Evolutionary conservation across 73 alveolate species (phyloP).

Genomic region (Tetrahymena thermophila): DNA sequence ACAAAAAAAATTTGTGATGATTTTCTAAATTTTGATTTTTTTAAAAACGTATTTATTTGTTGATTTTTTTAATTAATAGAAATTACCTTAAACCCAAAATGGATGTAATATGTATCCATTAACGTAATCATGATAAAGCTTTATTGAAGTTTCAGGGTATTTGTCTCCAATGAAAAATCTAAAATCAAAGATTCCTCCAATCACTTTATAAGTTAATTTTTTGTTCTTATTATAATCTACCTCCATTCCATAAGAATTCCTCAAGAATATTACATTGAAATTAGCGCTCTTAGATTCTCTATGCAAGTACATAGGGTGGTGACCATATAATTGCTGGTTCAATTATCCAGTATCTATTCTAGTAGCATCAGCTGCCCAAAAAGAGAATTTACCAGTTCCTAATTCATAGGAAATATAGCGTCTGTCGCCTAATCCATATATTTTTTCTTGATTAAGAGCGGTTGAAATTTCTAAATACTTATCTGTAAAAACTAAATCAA

Average conservation of each 20-base stretch:
- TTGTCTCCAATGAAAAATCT: conserved; percentile 9
- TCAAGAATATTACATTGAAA: conserved; percentile 14
- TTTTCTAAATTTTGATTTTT: neutral
- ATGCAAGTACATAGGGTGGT: conserved; percentile 39
- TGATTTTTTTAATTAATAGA: neutral
- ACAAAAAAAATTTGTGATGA: too few species aligned
- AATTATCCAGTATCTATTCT: conserved; percentile 9
- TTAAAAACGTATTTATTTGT: neutral
- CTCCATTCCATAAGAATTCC: conserved; percentile 18
- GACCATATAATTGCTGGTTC: conserved; percentile 16
- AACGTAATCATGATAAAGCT: conserved; percentile 27
- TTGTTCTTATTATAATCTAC: conserved; percentile 3
- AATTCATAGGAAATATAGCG: conserved; percentile 9
- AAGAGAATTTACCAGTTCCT: conserved; percentile 13
- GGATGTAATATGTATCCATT: conserved; percentile 67
- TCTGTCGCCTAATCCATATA: conserved; percentile 36
- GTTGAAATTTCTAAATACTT: conserved; percentile 2
- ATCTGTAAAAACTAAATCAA: neutral
- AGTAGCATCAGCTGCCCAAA: conserved; percentile 29
- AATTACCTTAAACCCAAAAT: conserved; percentile 60
- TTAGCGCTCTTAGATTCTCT: neutral
- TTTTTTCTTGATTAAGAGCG: neutral
- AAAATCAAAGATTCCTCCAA: conserved; percentile 27
- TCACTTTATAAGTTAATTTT: conserved; percentile 18
- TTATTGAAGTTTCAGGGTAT: conserved; percentile 22